A percentile compares a stretch with the other conserved stretches of the same genome.
Evolutionary conservation across 2,329 filamentous ascomycete genomes (phyloP).

Genomic region (Rhinocladiella similis): DNA sequence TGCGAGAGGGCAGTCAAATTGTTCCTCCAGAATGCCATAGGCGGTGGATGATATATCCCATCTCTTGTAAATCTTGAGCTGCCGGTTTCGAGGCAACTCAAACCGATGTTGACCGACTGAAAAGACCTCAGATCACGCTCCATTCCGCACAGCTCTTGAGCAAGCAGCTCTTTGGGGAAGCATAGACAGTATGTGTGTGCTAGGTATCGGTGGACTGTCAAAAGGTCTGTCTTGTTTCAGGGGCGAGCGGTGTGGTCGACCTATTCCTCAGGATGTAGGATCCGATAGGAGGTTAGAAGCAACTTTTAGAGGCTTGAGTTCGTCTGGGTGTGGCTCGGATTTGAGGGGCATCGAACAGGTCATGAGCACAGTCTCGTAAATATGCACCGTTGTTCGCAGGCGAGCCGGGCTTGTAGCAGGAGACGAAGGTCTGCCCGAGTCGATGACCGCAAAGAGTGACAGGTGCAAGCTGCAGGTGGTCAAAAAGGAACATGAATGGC

Average conservation of each 20-base stretch:
- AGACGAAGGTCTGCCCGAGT: background rate
- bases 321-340: conserved; percentile 15
- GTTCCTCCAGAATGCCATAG: conserved; percentile 42
- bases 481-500: background rate
- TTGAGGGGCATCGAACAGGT: conserved; percentile 1
- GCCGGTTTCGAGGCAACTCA: conserved; percentile 21
- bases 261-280: background rate
- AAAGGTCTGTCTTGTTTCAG: background rate
- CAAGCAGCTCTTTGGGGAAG: background rate
- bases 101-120: conserved; percentile 21
- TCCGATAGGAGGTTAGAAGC: background rate
- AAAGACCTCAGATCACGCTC: conserved; percentile 25
- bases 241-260: background rate
- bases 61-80: conserved; percentile 36
- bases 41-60: conserved; percentile 34
- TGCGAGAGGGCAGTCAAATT: conserved; percentile 51
- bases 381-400: background rate
- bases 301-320: conserved; percentile 17
- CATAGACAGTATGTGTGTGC: background rate
- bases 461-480: background rate
- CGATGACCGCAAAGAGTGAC: background rate
- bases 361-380: conserved; percentile 11
- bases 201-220: background rate
- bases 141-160: conserved; percentile 11
- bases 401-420: background rate